Evolutionary conservation across 345 rosid genomes (phyloP), one percentile per base, ranked within the genome.

Genomic region (Salix suchowensis): DNA sequence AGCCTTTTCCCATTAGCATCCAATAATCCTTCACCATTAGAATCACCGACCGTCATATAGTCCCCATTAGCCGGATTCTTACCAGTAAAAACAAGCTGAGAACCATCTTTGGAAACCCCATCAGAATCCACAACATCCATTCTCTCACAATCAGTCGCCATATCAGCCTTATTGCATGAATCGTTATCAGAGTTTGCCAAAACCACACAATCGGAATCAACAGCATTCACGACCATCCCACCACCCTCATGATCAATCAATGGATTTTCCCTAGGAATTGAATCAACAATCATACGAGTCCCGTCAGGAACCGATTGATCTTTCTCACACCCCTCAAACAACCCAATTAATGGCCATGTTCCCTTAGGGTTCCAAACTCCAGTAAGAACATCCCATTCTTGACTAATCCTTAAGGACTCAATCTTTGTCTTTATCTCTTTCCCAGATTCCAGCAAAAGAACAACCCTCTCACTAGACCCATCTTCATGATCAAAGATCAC

Each of bases 401-500:
- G 78, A 48, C 50, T 52, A 24, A 75, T 58, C 68, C 74, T 68
- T 18, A 76, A 60, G 40, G 21, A 54, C 58, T 58, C 32, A 39
- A 44, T 30, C 12, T 55, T 24, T 30, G 42, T 58, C 74, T 28
- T 40, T 14, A 58, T 28, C 8, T 69, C 24, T 12, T 28, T 19
- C 30, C 69, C 14, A 24, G 68, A 76, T 30, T 70, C 74, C n/a
- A 54, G 73, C 79, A 69, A 70, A 44, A 76, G 62, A 21, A 76
- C 68, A n/a, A 69, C 8, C 39, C 79, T 76, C n/a, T 76, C n/a
- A 10, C 24, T 55, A 8, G 42, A 76, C 4, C 55, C 68, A n/a
- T 69, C 30, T 15, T 55, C 26, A 5, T 58, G 74, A 52, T 76
- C 79, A 42, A 61, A 21, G n/a, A 69, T 46, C 52, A 69, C 68